Evolutionary conservation across 2,329 filamentous ascomycete genomes (phyloP), one percentile per base, ranked within the genome.

Genomic region (Fusarium bulbicola): DNA sequence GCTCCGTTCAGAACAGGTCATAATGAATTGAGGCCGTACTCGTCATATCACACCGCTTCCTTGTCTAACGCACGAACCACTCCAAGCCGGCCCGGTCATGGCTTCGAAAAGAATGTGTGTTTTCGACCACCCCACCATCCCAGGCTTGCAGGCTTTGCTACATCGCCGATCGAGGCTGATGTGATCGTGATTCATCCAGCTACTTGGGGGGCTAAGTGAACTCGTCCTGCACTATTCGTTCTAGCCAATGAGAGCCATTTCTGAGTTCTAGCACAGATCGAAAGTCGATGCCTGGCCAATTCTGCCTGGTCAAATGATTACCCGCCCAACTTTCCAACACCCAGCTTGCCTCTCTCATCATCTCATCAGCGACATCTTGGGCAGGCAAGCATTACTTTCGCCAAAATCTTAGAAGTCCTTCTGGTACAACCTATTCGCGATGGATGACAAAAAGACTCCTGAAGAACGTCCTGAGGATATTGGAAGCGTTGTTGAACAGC

Each of bases 331-430:
- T 42, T 42, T 16, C 14, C 40, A 24, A 42, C 10, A 42, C 9
- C 40, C 14, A 42, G 14, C 40, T 42, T 42, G n/a, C 40, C n/a
- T 42, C 6, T 16, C 6, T 3, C n/a, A 42, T 42, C 15, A 16
- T 42, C 40, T 42, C n/a, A 24, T 42, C n/a, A 42, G 24, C 9
- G 5, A 42, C 14, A 16, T 42, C 21, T n/a, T 42, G 14, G 6
- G 21, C 14, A 6, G 6, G 11, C 40, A 42, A 42, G 40, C 14
- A 3, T 42, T 42, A 0, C n/a, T 16, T 16, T 16, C 21, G 0
- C 14, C 39, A 42, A 42, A n/a, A n/a, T 10, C 2, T 15, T 42
- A n/a, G 13, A n/a, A 9, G 20, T 42, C 14, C 21, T 42, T n/a
- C 21, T 42, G 21, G 13, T 42, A n/a, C 3, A 42, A 15, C 21